Evolutionary conservation across 495 filamentous ascomycete species (phyloP).

Genomic region (Cenococcum geophilum): DNA sequence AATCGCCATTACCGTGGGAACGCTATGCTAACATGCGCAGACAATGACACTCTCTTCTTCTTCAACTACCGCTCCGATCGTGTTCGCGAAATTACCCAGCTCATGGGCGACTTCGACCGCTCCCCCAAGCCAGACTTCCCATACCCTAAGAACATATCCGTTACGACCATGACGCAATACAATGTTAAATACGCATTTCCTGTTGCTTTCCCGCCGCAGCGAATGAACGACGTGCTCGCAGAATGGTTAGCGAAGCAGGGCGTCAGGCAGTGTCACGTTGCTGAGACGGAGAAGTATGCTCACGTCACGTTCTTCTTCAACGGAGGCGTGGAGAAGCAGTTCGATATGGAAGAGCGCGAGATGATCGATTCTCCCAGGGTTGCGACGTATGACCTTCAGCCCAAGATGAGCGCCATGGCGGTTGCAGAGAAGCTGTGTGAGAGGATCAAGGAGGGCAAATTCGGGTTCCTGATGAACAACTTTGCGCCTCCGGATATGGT

Average conservation of each 20-base stretch:
- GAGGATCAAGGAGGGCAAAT: constrained; percentile 70
- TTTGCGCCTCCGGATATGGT: constrained; percentile 99
- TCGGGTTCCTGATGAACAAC: constrained; percentile 99
- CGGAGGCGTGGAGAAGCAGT: constrained; percentile 94
- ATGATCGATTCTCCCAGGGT: constrained; percentile 70
- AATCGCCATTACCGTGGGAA: not conserved
- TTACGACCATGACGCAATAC: constrained; percentile 99
- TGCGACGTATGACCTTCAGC: constrained; percentile 91
- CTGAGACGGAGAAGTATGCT: constrained; percentile 98
- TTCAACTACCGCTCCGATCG: constrained; percentile 99
- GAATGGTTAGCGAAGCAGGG: constrained; percentile 88
- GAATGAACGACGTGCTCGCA: constrained; percentile 93
- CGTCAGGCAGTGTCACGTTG: constrained; percentile 87
- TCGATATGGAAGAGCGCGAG: constrained; percentile 79
- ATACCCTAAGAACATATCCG: constrained; percentile 82
- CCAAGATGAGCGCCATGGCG: constrained; percentile 88
- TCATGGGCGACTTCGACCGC: constrained; percentile 84
- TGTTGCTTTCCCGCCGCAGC: constrained; percentile 88
- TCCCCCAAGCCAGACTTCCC: constrained; percentile 86
- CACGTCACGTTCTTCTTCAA: constrained; percentile 99
- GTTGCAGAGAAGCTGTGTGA: constrained; percentile 84
- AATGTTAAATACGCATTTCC: constrained; percentile 91
- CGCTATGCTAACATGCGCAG: constrained; percentile 40
- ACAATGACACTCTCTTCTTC: constrained; percentile 94
- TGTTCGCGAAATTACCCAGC: constrained; percentile 91